Conservation (phyloP, 306 rosid species). For the Vicia sativa region DNA sequence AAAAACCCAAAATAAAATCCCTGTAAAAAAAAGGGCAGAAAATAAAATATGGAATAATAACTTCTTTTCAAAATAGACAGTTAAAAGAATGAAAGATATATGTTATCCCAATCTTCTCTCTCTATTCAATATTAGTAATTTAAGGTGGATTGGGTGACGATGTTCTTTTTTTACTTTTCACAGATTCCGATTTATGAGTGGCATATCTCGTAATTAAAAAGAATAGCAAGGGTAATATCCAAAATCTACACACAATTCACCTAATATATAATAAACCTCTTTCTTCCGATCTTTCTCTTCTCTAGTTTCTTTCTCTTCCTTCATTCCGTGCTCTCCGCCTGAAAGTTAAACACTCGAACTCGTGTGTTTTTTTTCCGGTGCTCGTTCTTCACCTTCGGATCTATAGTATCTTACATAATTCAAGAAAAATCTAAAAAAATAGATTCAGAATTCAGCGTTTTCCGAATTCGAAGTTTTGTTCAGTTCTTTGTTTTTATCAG, state of each 20-base stretch:
- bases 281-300: not conserved
- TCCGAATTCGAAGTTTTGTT: slow-evolving; percentile 13
- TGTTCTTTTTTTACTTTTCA: slow-evolving; percentile 4
- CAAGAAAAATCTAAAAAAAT: not conserved
- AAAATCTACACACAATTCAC: not conserved
- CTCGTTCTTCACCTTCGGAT: slow-evolving; percentile 23
- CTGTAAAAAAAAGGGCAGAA: not conserved
- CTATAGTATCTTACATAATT: not conserved
- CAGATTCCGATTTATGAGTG: slow-evolving; percentile 5
- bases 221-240: not conserved
- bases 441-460: not conserved
- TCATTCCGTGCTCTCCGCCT: slow-evolving; percentile 21
- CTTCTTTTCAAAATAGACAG: slow-evolving; percentile 2
- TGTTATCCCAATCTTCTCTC: not conserved
- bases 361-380: slow-evolving; percentile 9
- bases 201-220: not conserved
- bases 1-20: not conserved
- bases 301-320: not conserved
- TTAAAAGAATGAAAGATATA: not conserved
- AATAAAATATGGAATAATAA: not conserved
- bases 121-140: slow-evolving; percentile 14
- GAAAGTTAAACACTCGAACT: slow-evolving; percentile 11
- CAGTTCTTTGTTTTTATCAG: slow-evolving; percentile 1
- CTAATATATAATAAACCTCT: slow-evolving; percentile 15
- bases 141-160: slow-evolving; percentile 2